Conservation (phyloP, 208 protist species). For the Trypanosoma rangeli region DNA sequence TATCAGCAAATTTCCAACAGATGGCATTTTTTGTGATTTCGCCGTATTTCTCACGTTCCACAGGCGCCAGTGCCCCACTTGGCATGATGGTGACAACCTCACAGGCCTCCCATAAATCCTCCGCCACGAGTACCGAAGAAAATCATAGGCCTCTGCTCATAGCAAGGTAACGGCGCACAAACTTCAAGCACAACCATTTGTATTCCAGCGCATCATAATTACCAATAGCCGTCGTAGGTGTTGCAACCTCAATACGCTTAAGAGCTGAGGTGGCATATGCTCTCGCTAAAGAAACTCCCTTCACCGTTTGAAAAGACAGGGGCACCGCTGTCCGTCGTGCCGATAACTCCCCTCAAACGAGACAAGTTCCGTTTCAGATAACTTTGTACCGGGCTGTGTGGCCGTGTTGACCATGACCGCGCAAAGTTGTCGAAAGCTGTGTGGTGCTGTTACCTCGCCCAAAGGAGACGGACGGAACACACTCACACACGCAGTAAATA, state of each 20-base stretch:
- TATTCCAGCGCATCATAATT: constrained; percentile 45
- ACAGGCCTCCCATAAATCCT: constrained; percentile 48
- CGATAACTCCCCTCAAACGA: constrained; percentile 63
- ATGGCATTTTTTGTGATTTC: constrained; percentile 24
- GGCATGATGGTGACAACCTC: constrained; percentile 31
- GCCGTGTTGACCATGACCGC: constrained; percentile 24
- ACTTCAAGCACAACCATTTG: constrained; percentile 78
- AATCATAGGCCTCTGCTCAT: constrained; percentile 71
- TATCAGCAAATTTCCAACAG: constrained; percentile 58
- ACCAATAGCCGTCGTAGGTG: not conserved
- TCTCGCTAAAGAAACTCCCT: constrained; percentile 53
- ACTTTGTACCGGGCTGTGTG: constrained; percentile 37
- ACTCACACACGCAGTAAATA: not conserved
- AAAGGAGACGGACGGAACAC: not conserved
- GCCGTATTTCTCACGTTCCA: constrained; percentile 40
- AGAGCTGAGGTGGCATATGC: constrained; percentile 37
- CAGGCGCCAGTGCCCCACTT: constrained; percentile 25
- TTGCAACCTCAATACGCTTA: constrained; percentile 7
- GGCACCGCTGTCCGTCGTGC: constrained; percentile 58
- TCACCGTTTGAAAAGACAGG: constrained; percentile 77
- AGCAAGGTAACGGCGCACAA: constrained; percentile 69
- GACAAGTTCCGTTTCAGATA: constrained; percentile 45
- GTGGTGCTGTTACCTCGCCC: not conserved
- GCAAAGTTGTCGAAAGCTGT: constrained; percentile 8
- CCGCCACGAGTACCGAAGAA: constrained; percentile 43